phyloP scores from a whole-genome alignment of 129 eudicot species.

The Apium graveolens region DNA sequence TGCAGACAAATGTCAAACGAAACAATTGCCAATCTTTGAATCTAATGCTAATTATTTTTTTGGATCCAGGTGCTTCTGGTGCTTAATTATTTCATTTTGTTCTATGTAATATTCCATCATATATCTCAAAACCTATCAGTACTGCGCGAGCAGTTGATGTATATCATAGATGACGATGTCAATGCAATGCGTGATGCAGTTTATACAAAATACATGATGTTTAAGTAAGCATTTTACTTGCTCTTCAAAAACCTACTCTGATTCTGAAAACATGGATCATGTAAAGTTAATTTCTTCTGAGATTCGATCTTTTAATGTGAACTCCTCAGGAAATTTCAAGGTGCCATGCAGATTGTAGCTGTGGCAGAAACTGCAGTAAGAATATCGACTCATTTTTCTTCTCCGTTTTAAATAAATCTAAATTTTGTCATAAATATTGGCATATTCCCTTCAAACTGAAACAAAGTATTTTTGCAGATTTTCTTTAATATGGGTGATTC shows the following conservation, averaged over 20 bases:
- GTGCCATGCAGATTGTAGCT: slow-evolving; percentile 86
- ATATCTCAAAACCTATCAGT: slow-evolving; percentile 65
- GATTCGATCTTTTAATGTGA: slow-evolving; percentile 12
- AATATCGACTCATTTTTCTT: neutral
- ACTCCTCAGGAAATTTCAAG: slow-evolving; percentile 77
- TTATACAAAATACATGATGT: slow-evolving; percentile 73
- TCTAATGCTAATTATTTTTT: slow-evolving; percentile 17
- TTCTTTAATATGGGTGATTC: slow-evolving; percentile 78
- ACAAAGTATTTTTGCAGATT: slow-evolving; percentile 39
- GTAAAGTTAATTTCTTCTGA: neutral
- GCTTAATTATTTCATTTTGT: slow-evolving; percentile 60
- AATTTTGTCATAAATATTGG: neutral
- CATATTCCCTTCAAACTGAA: neutral
- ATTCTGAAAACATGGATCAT: neutral
- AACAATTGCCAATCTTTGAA: neutral
- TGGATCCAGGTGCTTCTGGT: slow-evolving; percentile 61
- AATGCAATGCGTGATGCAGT: slow-evolving; percentile 77
- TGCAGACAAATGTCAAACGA: neutral
- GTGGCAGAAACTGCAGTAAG: slow-evolving; percentile 75
- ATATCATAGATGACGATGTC: slow-evolving; percentile 70
- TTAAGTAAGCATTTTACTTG: slow-evolving; percentile 50
- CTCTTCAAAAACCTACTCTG: neutral
- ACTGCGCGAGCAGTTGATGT: slow-evolving; percentile 63
- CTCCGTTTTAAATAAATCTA: neutral
- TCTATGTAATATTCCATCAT: slow-evolving; percentile 74